Percentiles rank a stretch among this genome's conserved stretches.
Conservation (phyloP, 2,329 filamentous ascomycete species). For the Laburnicola sp. region DNA sequence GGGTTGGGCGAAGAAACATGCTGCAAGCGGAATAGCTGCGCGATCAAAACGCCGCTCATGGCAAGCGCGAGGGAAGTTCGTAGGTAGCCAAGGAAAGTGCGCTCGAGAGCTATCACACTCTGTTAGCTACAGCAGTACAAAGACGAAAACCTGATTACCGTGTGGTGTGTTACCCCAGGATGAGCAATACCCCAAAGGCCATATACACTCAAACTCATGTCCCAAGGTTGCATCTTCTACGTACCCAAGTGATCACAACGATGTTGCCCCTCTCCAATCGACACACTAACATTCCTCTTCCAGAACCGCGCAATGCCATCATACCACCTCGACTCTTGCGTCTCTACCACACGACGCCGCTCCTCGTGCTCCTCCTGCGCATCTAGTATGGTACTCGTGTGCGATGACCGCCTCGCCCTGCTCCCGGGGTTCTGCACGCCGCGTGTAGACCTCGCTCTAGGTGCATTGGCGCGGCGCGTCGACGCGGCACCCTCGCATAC, state of each 20-base stretch:
- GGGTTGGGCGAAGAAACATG: conserved; percentile 49
- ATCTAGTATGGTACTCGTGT: conserved; percentile 18
- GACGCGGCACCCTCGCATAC: conserved; percentile 3
- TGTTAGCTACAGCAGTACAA: conserved; percentile 8
- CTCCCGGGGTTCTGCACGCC: neutral
- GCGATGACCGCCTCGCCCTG: conserved; percentile 7
- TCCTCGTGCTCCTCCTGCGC: conserved; percentile 11
- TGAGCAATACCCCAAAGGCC: no score
- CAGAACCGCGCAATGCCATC: conserved; percentile 51
- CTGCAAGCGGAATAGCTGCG: conserved; percentile 68
- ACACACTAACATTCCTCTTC: conserved; percentile 54
- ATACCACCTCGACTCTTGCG: conserved; percentile 40
- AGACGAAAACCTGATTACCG: neutral
- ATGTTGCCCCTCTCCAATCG: conserved; percentile 55
- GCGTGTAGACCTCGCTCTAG: conserved; percentile 8
- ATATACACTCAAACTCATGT: no score
- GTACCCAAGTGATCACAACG: conserved; percentile 60
- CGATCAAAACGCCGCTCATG: conserved; percentile 66
- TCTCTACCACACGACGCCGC: conserved; percentile 15
- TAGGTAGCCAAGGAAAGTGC: conserved; percentile 74
- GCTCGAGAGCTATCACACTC: conserved; percentile 63
- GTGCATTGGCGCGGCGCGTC: neutral
- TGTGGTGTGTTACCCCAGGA: no score
- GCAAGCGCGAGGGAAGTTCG: conserved; percentile 70
- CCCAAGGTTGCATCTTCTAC: conserved; percentile 10